Percentiles rank a stretch among this genome's conserved stretches.
Evolutionary conservation across 202 grass and related monocot genomes (phyloP).

Genomic region (Digitaria exilis): DNA sequence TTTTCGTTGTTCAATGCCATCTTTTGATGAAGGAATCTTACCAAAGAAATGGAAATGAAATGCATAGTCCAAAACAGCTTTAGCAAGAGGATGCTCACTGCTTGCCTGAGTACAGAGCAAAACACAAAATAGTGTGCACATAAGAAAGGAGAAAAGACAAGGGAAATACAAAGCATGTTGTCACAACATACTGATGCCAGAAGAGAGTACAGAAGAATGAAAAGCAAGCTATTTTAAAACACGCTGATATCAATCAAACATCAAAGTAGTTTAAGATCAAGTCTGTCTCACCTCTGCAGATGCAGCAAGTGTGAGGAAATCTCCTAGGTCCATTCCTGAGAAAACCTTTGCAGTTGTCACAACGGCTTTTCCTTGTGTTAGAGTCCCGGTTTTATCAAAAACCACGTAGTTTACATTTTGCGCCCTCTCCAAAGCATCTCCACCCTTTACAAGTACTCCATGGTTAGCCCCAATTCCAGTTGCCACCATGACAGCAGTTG

Average conservation of each 20-base stretch:
- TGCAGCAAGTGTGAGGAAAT: conserved; percentile 91
- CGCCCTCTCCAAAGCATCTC: conserved; percentile 90
- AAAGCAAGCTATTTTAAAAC: not conserved
- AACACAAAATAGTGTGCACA: conserved; percentile 32
- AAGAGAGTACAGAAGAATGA: not conserved
- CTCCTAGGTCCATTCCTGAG: conserved; percentile 82
- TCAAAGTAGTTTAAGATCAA: conserved; percentile 4
- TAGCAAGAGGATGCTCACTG: conserved; percentile 88
- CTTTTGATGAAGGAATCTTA: conserved; percentile 66
- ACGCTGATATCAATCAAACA: conserved; percentile 27
- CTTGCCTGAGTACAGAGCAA: conserved; percentile 72
- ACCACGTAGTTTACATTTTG: conserved; percentile 77
- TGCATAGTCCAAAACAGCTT: conserved; percentile 83
- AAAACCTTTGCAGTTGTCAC: conserved; percentile 88
- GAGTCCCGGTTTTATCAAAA: conserved; percentile 90
- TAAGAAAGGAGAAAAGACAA: not conserved
- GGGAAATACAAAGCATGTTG: conserved; percentile 2
- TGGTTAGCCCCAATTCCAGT: conserved; percentile 89
- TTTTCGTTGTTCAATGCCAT: conserved; percentile 58
- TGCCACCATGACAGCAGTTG: conserved; percentile 95
- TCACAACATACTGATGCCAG: conserved; percentile 8
- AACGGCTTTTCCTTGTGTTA: conserved; percentile 91
- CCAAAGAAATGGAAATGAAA: conserved; percentile 90
- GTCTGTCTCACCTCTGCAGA: conserved; percentile 79
- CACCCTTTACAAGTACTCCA: conserved; percentile 88